Evolutionary conservation across 106 monocot genomes (phyloP), one percentile per base, ranked within the genome.

Genomic region (Ottelia alismoides): DNA sequence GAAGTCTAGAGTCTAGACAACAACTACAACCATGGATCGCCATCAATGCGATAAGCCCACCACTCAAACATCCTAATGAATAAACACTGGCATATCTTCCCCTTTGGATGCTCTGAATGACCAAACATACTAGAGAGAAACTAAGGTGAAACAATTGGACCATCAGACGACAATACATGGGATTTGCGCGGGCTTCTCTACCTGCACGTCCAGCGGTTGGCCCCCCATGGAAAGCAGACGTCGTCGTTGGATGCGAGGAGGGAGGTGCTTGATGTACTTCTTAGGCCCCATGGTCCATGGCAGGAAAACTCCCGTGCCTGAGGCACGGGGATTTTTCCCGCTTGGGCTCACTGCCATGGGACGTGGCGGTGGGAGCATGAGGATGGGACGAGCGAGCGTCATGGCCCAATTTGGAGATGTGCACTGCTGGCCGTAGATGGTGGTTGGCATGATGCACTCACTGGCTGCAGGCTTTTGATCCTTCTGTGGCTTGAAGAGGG

Each of bases 251-350:
- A 93, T 87, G 28, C 92, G 82, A 0, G 92, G 92, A 0, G 87
- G 92, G 14, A 93, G 77, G 55, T 93, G 87, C 70, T 77, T 87
- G 65, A 67, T 78, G 61, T 93, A 83, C 70, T 74, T 83, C 79
- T 80, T 93, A 0, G 87, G 74, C 0, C 79, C 77, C 0, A 76
- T 69, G 1, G 73, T 63, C 92, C 92, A 92, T 1, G 88, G 88
- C 70, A 88, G 53, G 83, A 88, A 88, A 11, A 88, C 88, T 11
- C 88, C 88, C 1, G 88, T 88, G 23, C 87, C 87, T 31, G 23
- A 52, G 6, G 51, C 48, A 9, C 18, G 48, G 3, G 11, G 12
- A 19, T 3, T n/a, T 20, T 3, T 3, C 48, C 48, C 48, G 12
- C 48, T 19, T 49, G 18, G 12, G 5, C 46, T 27, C 80, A 80